phyloP scores from a whole-genome alignment of 2,329 filamentous ascomycete genomes.

The Clonostachys rosea region DNA sequence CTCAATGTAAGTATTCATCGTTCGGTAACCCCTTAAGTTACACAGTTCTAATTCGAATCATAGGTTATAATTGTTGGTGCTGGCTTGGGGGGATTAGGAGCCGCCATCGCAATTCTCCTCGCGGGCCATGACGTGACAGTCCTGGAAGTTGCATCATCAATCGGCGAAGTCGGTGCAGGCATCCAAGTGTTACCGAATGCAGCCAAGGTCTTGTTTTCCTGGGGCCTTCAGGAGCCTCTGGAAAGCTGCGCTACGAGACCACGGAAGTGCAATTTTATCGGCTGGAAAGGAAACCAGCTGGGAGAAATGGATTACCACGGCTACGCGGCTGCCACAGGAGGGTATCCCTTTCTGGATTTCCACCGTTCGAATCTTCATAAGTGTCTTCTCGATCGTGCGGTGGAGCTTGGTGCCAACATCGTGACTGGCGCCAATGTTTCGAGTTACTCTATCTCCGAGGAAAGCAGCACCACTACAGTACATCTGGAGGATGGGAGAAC shows the following conservation, averaged over 20 bases:
- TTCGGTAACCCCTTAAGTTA: not conserved
- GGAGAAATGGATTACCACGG: conserved; percentile 13
- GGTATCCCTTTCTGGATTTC: conserved; percentile 36
- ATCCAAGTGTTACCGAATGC: conserved; percentile 17
- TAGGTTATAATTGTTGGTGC: conserved; percentile 12
- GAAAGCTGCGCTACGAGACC: conserved; percentile 11
- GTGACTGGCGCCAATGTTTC: conserved; percentile 10
- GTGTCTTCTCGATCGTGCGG: conserved; percentile 31
- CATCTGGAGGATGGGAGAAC: conserved; percentile 20
- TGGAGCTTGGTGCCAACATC: conserved; percentile 28
- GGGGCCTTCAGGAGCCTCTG: conserved; percentile 12
- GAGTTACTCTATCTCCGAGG: conserved; percentile 1
- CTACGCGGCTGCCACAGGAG: conserved; percentile 10
- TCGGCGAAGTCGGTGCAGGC: conserved; percentile 17
- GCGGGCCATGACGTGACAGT: conserved; percentile 16
- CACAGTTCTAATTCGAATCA: not conserved
- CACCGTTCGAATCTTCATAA: conserved; percentile 43
- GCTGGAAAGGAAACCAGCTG: conserved; percentile 15
- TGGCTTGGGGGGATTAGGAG: conserved; percentile 15
- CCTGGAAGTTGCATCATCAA: conserved; percentile 11
- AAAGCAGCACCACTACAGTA: conserved; percentile 6
- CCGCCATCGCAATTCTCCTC: conserved; percentile 13
- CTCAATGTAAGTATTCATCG: not conserved
- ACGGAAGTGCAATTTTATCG: conserved; percentile 14
- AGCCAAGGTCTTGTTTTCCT: conserved; percentile 11